phyloP scores from a whole-genome alignment of 257 asterid genomes.

The Eucommia ulmoides region DNA sequence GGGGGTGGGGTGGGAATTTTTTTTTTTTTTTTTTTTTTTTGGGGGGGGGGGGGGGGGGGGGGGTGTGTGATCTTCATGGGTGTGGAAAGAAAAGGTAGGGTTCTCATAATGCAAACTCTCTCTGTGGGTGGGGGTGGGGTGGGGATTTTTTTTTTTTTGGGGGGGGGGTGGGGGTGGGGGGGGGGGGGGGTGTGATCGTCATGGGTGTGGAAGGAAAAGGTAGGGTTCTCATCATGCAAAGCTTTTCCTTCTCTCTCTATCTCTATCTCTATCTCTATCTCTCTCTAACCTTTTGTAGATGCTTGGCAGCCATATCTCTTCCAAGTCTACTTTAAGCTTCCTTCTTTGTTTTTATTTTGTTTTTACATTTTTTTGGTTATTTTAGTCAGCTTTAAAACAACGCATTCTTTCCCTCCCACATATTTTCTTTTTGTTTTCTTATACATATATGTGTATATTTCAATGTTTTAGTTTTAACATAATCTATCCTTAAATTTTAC shows the following conservation, averaged over 20 bases:
- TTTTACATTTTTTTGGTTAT: constrained; percentile 5
- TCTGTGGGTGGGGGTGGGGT: too few relatives aligned
- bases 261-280: constrained; percentile 9
- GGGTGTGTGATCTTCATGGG: too few relatives aligned
- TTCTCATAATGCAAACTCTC: too few relatives aligned
- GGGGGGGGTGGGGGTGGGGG: neutral
- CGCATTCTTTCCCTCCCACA: constrained; percentile 77
- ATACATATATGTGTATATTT: too few relatives aligned
- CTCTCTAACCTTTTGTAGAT: constrained; percentile 24
- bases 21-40: too few relatives aligned
- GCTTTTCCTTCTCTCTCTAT: constrained; percentile 11
- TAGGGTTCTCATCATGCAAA: constrained; percentile 25
- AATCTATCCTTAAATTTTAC: too few relatives aligned
- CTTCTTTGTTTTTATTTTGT: constrained; percentile 8
- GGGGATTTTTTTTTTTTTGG: too few relatives aligned
- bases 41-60: too few relatives aligned
- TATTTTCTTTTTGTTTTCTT: constrained; percentile 20
- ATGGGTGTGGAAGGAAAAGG: constrained; percentile 8
- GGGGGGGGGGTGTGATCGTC: neutral
- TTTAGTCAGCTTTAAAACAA: constrained; percentile 51
- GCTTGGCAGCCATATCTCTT: constrained; percentile 22
- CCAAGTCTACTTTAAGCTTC: constrained; percentile 16
- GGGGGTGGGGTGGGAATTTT: too few relatives aligned
- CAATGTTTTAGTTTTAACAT: too few relatives aligned
- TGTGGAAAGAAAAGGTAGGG: too few relatives aligned